Evolutionary conservation across 352 stramenopile species (phyloP).

Genomic region (Pythium apleroticum): DNA sequence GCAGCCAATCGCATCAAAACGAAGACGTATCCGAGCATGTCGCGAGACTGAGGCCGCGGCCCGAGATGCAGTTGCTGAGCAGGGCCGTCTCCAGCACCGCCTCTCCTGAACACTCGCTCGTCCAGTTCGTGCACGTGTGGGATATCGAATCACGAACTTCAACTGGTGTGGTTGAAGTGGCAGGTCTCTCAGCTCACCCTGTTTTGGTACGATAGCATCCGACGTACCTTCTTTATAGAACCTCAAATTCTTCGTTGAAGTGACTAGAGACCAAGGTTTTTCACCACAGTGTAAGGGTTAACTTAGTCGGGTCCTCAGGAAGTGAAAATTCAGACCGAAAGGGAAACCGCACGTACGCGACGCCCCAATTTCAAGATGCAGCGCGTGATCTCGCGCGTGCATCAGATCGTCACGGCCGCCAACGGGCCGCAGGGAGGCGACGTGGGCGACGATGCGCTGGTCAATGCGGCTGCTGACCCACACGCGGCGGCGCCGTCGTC

Average conservation of each 20-base stretch:
- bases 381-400: conserved; percentile 67
- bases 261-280: not conserved
- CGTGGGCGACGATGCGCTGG: not conserved
- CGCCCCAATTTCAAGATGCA: conserved; percentile 39
- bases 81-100: no score
- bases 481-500: conserved; percentile 8
- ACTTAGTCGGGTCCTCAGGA: not conserved
- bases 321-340: conserved; percentile 5
- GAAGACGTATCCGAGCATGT: no score
- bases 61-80: no score
- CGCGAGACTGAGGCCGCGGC: no score
- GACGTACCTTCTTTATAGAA: not conserved
- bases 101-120: no score
- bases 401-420: conserved; percentile 58
- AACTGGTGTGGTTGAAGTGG: no score
- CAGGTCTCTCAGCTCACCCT: no score
- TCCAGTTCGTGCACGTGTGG: no score
- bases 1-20: no score
- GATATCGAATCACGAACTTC: no score
- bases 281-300: not conserved
- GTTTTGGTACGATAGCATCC: no score
- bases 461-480: not conserved
- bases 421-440: conserved; percentile 8
- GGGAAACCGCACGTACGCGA: not conserved
- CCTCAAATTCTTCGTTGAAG: not conserved